Percentiles rank a stretch among this genome's conserved stretches.
Conservation (phyloP, 805 yeast genomes). For the Spathaspora gorwiae region DNA sequence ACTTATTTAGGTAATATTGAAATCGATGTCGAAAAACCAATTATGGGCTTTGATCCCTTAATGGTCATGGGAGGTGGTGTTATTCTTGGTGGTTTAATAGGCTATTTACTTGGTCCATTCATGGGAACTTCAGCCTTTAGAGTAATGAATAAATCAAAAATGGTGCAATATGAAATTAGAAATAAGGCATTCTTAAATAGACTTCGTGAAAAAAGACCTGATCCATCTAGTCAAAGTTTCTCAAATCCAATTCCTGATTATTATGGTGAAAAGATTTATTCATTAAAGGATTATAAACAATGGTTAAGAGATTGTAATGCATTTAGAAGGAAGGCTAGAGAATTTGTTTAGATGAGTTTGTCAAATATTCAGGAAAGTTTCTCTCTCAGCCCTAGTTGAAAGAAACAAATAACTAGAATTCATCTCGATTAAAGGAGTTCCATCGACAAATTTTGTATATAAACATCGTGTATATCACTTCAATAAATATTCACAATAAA, state of each 20-base stretch:
- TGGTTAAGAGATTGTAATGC: slow-evolving; percentile 96
- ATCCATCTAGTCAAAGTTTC: slow-evolving; percentile 85
- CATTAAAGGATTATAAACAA: slow-evolving; percentile 80
- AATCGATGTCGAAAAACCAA: slow-evolving; percentile 80
- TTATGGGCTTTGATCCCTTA: slow-evolving; percentile 87
- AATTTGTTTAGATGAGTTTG: slow-evolving; percentile 35
- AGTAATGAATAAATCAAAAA: slow-evolving; percentile 42
- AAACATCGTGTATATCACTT: no score
- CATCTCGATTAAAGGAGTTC: no score
- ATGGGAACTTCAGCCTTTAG: slow-evolving; percentile 68
- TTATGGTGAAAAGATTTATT: slow-evolving; percentile 92
- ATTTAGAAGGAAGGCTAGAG: slow-evolving; percentile 75
- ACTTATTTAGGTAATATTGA: slow-evolving; percentile 73
- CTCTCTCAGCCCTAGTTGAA: no score
- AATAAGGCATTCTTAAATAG: slow-evolving; percentile 73
- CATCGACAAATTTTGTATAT: no score
- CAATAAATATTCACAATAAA: no score
- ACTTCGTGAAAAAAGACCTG: slow-evolving; percentile 76
- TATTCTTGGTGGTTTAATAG: slow-evolving; percentile 66
- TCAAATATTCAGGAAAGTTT: no score
- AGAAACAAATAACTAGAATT: no score
- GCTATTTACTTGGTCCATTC: slow-evolving; percentile 80
- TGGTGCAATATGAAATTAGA: slow-evolving; percentile 50
- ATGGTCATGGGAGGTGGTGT: slow-evolving; percentile 75
- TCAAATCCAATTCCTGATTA: slow-evolving; percentile 97